These are phyloP conservation scores for Malassezia dermatis DNA, from an alignment of 1,284 basidiomycete species.

Conservation along the genomic window DNA sequence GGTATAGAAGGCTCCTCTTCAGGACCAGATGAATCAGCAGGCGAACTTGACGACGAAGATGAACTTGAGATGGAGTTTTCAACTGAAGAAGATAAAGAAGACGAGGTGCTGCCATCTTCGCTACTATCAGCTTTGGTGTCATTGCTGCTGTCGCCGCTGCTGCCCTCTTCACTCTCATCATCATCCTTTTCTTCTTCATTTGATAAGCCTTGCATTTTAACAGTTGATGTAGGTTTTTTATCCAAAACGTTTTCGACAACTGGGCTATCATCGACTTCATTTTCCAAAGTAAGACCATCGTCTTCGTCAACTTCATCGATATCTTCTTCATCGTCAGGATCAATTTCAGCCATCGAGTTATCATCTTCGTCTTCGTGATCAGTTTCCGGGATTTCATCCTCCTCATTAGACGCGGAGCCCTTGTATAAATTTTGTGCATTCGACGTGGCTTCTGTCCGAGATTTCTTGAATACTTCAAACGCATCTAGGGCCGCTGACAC, in stretches of 20 bases:
- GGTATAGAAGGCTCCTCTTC: background rate
- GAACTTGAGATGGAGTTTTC: background rate
- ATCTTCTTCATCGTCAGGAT: background rate
- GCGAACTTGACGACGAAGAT: background rate
- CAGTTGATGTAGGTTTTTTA: background rate
- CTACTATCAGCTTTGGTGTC: background rate
- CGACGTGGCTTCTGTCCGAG: background rate
- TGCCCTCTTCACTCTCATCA: background rate
- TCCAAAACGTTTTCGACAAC: background rate
- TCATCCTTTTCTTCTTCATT: background rate
- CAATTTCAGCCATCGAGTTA: background rate
- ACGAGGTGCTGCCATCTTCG: background rate
- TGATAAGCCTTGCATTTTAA: background rate
- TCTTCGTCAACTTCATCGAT: slow-evolving; percentile 2
- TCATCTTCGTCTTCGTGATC: background rate
- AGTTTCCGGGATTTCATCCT: background rate
- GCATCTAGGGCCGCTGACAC: background rate
- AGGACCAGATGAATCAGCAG: background rate
- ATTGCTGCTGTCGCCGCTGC: background rate
- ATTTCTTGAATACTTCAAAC: background rate
- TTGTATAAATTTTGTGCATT: background rate
- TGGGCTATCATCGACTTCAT: background rate
- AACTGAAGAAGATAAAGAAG: background rate
- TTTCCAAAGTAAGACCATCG: background rate
- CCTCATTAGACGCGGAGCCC: background rate